Evolutionary conservation across 2,329 filamentous ascomycete species (phyloP), one percentile per base, ranked within the genome.

Genomic region (Pseudohalonectria lignicola): DNA sequence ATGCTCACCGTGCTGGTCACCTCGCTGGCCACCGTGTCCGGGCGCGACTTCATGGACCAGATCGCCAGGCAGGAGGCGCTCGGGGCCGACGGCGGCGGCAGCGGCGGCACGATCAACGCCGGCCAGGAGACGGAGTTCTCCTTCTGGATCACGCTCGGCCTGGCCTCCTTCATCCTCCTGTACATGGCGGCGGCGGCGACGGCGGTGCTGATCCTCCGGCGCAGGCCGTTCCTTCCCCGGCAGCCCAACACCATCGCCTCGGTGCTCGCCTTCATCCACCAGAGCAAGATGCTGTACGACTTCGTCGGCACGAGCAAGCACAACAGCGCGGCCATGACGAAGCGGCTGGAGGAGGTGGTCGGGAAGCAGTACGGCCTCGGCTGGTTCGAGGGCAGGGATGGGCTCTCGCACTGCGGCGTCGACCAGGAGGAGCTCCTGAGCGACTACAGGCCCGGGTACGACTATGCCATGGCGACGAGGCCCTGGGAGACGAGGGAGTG

Each of bases 201-300:
- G 1, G 49, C 78, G 2, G 78, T 82, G 15, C 81, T 82, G 49
- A 41, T 64, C 15, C 69, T 73, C 2, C 74, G 83, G 12, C 68
- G 77, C 1, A 74, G 77, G 39, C 74, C 82, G 3, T 87, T 88
- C 55, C 62, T 88, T 40, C 84, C 84, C 1, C 73, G 84, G 4
- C 81, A 87, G 61, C 82, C 83, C 4, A 85, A 79, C 48, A 86
- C 82, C 16, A 87, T 90, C 47, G 78, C 82, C 2, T 79, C 74
- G 31, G 74, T 87, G 38, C 65, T 90, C 39, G 82, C 81, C 0
- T 88, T 82, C 51, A 82, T 88, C 42, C 79, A 88, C 56, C 82
- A 86, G 60, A 81, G 74, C 55, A 83, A 82, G 59, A 87, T 88
- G 83, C 61, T 88, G 33, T 78, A 77, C 44, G 74, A 76, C 50